phyloP scores from a whole-genome alignment of 2,329 filamentous ascomycete species.

The Pyricularia sp. region DNA sequence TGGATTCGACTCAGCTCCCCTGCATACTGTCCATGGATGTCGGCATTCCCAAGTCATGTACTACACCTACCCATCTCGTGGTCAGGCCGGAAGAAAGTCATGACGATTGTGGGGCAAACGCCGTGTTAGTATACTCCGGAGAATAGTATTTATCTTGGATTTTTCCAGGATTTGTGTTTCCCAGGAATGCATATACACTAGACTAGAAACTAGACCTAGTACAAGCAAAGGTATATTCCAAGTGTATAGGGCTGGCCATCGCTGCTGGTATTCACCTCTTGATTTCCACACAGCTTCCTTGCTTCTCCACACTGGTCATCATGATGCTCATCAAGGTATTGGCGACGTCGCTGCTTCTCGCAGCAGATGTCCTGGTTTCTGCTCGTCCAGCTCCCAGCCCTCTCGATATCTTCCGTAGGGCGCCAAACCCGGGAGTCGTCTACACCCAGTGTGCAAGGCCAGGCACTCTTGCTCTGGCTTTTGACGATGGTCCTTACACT shows the following conservation, averaged over 20 bases:
- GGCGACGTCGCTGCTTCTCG: conserved; percentile 6
- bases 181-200: background rate
- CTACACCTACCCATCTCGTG: background rate
- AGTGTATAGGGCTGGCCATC: background rate
- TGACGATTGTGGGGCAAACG: background rate
- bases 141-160: background rate
- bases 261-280: background rate
- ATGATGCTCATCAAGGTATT: conserved; percentile 4
- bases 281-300: background rate
- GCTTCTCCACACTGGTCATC: background rate
- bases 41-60: background rate
- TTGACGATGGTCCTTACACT: conserved; percentile 42
- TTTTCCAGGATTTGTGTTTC: background rate
- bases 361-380: background rate
- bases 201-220: background rate
- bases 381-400: conserved; percentile 17
- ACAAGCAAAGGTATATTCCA: background rate
- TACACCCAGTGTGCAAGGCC: conserved; percentile 34
- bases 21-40: background rate
- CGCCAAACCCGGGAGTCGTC: conserved; percentile 29
- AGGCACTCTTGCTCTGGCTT: conserved; percentile 39
- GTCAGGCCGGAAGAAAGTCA: background rate
- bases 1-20: background rate
- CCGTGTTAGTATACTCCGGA: background rate
- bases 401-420: conserved; percentile 29